Conservation (phyloP, 352 stramenopile genomes). For the Pythium apleroticum region DNA sequence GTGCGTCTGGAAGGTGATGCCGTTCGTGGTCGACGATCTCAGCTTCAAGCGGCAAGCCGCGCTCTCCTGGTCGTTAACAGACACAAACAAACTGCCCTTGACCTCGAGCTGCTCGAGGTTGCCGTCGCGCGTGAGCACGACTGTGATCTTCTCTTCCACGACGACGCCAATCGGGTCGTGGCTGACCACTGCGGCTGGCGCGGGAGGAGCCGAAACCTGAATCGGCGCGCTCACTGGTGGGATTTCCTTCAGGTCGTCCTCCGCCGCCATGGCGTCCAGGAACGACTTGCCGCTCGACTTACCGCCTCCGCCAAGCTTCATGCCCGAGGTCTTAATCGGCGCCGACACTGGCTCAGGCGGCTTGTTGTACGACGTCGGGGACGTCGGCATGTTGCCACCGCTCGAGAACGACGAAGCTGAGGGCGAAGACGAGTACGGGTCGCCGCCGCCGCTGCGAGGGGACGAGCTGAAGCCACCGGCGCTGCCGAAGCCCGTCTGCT, state of each 20-base stretch:
- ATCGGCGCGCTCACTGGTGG: conserved; percentile 76
- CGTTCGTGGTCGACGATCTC: conserved; percentile 59
- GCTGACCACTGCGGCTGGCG: conserved; percentile 64
- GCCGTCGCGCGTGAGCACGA: conserved; percentile 79
- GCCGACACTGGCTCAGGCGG: conserved; percentile 41
- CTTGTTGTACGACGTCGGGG: conserved; percentile 66
- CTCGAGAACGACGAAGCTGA: conserved; percentile 30
- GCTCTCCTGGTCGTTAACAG: conserved; percentile 73
- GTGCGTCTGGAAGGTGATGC: conserved; percentile 83
- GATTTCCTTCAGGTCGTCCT: conserved; percentile 86
- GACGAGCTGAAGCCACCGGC: conserved; percentile 66
- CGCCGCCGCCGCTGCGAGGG: conserved; percentile 41
- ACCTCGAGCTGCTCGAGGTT: conserved; percentile 84
- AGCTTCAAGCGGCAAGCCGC: conserved; percentile 75
- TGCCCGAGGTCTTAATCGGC: conserved; percentile 47
- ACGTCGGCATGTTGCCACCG: conserved; percentile 43
- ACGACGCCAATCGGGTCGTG: conserved; percentile 80
- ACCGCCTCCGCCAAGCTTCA: conserved; percentile 37
- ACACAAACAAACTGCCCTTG: conserved; percentile 86
- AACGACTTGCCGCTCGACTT: conserved; percentile 77
- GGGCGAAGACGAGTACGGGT: conserved; percentile 37
- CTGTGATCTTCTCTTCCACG: conserved; percentile 88
- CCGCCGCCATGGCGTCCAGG: conserved; percentile 83
- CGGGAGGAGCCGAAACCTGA: conserved; percentile 56
- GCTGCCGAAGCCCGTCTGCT: conserved; percentile 73